A percentile compares a stretch with the other conserved stretches of the same genome.
Conservation (phyloP, 176 grass and related monocot species). For the Phoenix dactylifera region DNA sequence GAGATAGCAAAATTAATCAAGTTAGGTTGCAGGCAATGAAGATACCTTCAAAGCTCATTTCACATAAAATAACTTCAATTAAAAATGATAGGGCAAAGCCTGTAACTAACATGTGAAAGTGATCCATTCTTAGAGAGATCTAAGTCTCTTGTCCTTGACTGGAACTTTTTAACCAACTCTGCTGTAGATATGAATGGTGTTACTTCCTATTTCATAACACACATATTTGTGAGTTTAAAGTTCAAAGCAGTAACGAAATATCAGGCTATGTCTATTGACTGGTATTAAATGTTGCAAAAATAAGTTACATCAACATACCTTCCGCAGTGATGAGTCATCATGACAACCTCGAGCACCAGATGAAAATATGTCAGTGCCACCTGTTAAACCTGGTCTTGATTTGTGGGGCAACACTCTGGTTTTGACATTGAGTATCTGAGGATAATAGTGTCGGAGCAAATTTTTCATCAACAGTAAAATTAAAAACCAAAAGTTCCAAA, state of each 20-base stretch:
- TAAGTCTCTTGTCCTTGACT: constrained; percentile 70
- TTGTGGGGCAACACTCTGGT: constrained; percentile 57
- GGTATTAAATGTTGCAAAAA: too few relatives aligned
- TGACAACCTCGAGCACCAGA: constrained; percentile 25
- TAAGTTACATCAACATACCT: constrained; percentile 32
- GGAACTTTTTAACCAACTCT: constrained; percentile 82
- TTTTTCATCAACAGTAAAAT: too few relatives aligned
- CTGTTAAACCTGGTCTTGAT: constrained; percentile 33
- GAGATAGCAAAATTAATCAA: too few relatives aligned
- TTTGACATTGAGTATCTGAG: constrained; percentile 79
- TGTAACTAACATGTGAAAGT: constrained; percentile 43
- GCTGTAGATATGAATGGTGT: constrained; percentile 64
- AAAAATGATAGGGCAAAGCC: not conserved
- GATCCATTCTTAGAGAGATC: constrained; percentile 30
- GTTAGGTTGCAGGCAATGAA: too few relatives aligned
- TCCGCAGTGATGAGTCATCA: constrained; percentile 19
- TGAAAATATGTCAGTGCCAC: constrained; percentile 21
- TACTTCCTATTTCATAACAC: constrained; percentile 30
- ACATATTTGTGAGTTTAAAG: constrained; percentile 8
- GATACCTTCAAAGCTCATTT: too few relatives aligned
- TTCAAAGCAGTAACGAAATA: too few relatives aligned
- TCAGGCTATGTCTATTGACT: too few relatives aligned
- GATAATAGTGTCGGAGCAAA: constrained; percentile 6
- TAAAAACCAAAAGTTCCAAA: not conserved
- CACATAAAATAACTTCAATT: too few relatives aligned